Evolutionary conservation across 805 yeast genomes (phyloP).

Genomic region (Hanseniaspora hatyaiensis): DNA sequence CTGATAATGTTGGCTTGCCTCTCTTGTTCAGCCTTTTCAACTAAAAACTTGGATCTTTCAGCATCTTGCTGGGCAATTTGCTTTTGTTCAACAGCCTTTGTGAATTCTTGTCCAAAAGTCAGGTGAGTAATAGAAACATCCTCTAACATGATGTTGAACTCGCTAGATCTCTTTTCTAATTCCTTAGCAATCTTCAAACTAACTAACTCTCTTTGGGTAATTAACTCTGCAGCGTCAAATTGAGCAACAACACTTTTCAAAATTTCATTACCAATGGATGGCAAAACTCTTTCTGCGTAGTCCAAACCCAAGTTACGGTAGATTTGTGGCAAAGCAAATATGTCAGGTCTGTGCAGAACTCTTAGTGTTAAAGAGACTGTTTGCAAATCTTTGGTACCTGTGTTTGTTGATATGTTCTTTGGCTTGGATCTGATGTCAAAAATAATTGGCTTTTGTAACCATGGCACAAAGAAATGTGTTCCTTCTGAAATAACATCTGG

Average conservation of each 20-base stretch:
- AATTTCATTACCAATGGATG: constrained; percentile 86
- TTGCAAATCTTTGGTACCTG: constrained; percentile 95
- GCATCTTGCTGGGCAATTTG: constrained; percentile 99
- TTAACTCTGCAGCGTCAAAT: constrained; percentile 91
- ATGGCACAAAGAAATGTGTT: constrained; percentile 86
- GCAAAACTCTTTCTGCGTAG: constrained; percentile 87
- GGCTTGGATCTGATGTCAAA: constrained; percentile 95
- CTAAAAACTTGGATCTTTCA: constrained; percentile 85
- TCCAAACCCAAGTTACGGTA: constrained; percentile 88
- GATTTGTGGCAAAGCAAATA: constrained; percentile 64
- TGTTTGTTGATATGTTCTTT: constrained; percentile 80
- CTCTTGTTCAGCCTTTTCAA: constrained; percentile 95
- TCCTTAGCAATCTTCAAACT: constrained; percentile 81
- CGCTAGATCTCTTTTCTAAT: constrained; percentile 66
- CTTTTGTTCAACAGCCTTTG: constrained; percentile 96
- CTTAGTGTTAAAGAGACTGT: constrained; percentile 87
- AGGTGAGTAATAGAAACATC: constrained; percentile 96
- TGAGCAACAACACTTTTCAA: constrained; percentile 84
- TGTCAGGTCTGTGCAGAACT: constrained; percentile 90
- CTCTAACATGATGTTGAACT: constrained; percentile 82
- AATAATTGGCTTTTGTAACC: constrained; percentile 85
- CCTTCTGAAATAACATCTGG: constrained; percentile 90
- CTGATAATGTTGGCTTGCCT: constrained; percentile 87
- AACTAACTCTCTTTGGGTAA: constrained; percentile 92
- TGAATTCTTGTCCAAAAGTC: constrained; percentile 93